Evolutionary conservation across 1,139 yeast genomes (phyloP).

Genomic region (Candida labiduridarum): DNA sequence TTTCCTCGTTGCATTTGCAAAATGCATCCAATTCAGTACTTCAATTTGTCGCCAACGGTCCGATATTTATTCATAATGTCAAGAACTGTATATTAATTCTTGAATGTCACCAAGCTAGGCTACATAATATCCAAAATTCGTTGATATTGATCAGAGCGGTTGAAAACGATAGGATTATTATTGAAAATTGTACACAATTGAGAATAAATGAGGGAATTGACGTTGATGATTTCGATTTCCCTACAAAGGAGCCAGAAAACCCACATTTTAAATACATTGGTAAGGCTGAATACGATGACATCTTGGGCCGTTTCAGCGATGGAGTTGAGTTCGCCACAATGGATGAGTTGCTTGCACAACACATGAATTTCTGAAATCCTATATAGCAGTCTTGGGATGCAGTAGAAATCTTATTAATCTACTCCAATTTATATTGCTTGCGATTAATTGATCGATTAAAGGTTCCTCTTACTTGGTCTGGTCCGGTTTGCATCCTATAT

Average conservation of each 20-base stretch:
- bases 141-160: slow-evolving; percentile 23
- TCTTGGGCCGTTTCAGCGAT: neutral
- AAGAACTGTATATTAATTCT: slow-evolving; percentile 25
- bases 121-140: slow-evolving; percentile 32
- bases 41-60: neutral
- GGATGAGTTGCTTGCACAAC: neutral
- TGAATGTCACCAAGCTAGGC: slow-evolving; percentile 42
- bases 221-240: slow-evolving; percentile 18
- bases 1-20: slow-evolving; percentile 2
- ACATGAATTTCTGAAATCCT: no score
- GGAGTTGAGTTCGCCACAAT: neutral
- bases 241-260: slow-evolving; percentile 15
- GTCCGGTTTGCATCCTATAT: no score
- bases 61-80: slow-evolving; percentile 17
- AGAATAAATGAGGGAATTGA: slow-evolving; percentile 15
- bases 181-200: slow-evolving; percentile 32
- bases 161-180: slow-evolving; percentile 28
- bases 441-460: no score
- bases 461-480: no score
- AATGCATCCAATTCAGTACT: neutral
- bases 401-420: no score
- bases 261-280: slow-evolving; percentile 20
- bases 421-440: no score
- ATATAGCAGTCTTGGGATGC: no score
- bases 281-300: no score